These are phyloP conservation scores for Vaccinium vitisidaea DNA, from an alignment of 148 eudicot species.

Conservation along the genomic window DNA sequence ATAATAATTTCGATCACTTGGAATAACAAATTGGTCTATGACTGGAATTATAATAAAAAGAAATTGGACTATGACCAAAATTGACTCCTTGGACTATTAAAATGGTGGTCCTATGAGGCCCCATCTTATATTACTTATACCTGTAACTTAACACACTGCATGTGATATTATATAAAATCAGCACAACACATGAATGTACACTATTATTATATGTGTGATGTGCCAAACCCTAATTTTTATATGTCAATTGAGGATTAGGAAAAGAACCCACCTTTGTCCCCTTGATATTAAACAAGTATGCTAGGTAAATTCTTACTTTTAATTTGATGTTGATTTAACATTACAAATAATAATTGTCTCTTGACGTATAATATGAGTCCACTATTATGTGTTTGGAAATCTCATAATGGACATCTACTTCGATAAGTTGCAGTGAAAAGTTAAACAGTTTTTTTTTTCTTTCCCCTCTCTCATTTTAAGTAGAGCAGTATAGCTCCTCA, in stretches of 20 bases:
- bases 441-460: too few species aligned
- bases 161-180: not conserved
- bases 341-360: too few species aligned
- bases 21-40: not conserved
- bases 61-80: constrained; percentile 14
- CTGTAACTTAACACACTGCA: not conserved
- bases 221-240: not conserved
- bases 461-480: too few species aligned
- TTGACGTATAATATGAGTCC: too few species aligned
- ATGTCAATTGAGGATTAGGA: not conserved
- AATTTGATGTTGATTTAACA: not conserved
- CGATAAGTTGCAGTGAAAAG: too few species aligned
- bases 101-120: constrained; percentile 7
- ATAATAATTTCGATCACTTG: not conserved
- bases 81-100: constrained; percentile 26
- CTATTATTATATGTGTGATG: not conserved
- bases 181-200: not conserved
- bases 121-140: not conserved
- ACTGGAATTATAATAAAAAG: not conserved
- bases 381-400: too few species aligned
- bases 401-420: too few species aligned
- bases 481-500: too few species aligned
- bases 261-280: not conserved
- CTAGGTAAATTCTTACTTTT: not conserved
- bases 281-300: not conserved